Evolutionary conservation across 495 filamentous ascomycete genomes (phyloP).

Genomic region (Umbilicaria muhlenbergii): DNA sequence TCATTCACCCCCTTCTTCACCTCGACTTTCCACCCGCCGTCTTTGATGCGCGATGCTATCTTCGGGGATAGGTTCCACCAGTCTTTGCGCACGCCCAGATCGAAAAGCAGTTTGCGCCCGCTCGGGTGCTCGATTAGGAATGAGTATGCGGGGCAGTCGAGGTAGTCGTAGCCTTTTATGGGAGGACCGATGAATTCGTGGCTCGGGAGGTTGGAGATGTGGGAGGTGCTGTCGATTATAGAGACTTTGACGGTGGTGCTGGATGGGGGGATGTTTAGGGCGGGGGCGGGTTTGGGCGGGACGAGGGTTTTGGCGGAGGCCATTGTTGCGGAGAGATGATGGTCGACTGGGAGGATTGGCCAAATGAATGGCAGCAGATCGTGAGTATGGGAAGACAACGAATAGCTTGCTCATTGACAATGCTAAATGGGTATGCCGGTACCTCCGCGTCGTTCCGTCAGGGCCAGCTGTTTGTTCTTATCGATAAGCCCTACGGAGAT

Average conservation of each 20-base stretch:
- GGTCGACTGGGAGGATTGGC: background rate
- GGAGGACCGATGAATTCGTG: conserved; percentile 22
- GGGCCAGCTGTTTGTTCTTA: background rate
- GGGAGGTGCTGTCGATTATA: conserved; percentile 34
- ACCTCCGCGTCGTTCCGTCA: no score
- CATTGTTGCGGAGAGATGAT: no score
- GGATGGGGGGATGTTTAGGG: conserved; percentile 41
- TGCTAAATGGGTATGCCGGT: no score
- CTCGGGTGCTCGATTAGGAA: conserved; percentile 40
- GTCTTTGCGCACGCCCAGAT: conserved; percentile 41
- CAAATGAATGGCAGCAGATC: no score
- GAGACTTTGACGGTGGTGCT: conserved; percentile 30
- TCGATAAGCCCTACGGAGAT: no score
- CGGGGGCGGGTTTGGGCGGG: conserved; percentile 45
- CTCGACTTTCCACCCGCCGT: conserved; percentile 13
- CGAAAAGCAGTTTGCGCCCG: conserved; percentile 34
- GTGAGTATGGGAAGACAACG: background rate
- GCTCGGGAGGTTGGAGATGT: conserved; percentile 17
- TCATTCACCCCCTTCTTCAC: conserved; percentile 34
- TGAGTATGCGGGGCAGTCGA: conserved; percentile 22
- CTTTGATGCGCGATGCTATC: conserved; percentile 13
- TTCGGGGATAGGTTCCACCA: conserved; percentile 25
- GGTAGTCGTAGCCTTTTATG: conserved; percentile 22
- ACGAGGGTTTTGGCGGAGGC: conserved; percentile 11
- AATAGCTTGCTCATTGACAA: background rate